Evolutionary conservation across 768 basidiomycete species (phyloP).

Genomic region (Auriscalpium microsporum): DNA sequence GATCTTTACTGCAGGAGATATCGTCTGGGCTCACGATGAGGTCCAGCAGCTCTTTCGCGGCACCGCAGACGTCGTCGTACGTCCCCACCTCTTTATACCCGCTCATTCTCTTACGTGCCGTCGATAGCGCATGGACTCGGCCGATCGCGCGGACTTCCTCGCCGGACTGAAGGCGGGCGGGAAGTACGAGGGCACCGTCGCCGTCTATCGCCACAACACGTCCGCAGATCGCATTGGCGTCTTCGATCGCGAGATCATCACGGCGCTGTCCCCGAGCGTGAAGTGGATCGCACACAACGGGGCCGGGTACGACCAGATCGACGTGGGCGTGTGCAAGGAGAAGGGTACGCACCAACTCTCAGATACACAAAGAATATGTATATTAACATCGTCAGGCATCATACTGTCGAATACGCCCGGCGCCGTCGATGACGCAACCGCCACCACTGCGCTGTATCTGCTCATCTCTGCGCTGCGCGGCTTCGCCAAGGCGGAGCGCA

Average conservation of each 20-base stretch:
- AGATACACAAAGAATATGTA: not conserved
- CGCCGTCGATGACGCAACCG: constrained; percentile 86
- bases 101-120: not conserved
- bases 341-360: constrained; percentile 37
- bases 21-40: constrained; percentile 79
- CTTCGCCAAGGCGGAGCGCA: constrained; percentile 55
- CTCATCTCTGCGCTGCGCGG: constrained; percentile 71
- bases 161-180: constrained; percentile 52
- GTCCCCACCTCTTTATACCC: constrained; percentile 22
- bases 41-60: constrained; percentile 52
- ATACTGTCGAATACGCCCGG: constrained; percentile 82
- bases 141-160: constrained; percentile 61
- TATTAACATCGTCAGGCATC: constrained; percentile 40
- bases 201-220: constrained; percentile 71
- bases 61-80: constrained; percentile 70
- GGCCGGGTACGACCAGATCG: constrained; percentile 87
- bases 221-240: constrained; percentile 59
- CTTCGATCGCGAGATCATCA: constrained; percentile 74
- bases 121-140: constrained; percentile 45
- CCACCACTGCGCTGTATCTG: constrained; percentile 80
- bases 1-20: constrained; percentile 36
- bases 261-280: constrained; percentile 54
- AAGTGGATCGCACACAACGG: constrained; percentile 91
- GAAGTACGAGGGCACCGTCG: constrained; percentile 66
- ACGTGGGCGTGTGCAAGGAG: constrained; percentile 63